These are phyloP conservation scores for Echinosophora koreensis DNA, from an alignment of 306 rosid genomes.

Conservation along the genomic window DNA sequence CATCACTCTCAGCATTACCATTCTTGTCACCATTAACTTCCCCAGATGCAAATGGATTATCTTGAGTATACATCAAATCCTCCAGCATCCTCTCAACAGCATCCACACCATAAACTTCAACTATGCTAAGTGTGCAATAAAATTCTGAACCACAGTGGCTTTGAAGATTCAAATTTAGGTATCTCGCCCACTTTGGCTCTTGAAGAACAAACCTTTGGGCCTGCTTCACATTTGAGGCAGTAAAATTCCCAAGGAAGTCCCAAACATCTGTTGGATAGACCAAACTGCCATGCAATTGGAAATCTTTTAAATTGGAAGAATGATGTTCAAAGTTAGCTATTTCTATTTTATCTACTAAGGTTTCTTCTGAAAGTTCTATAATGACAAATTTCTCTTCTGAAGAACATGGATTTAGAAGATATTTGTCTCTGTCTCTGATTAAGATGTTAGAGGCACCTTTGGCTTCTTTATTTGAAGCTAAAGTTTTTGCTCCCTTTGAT, in stretches of 20 bases:
- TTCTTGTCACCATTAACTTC: constrained; percentile 61
- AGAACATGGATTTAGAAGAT: constrained; percentile 96
- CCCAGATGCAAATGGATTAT: constrained; percentile 50
- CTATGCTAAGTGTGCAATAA: constrained; percentile 89
- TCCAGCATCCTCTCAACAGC: constrained; percentile 94
- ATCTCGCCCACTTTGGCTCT: constrained; percentile 95
- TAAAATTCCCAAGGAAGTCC: constrained; percentile 80
- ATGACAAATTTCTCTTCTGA: constrained; percentile 84
- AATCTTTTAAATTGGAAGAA: constrained; percentile 83
- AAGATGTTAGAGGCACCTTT: constrained; percentile 92
- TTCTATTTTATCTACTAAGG: constrained; percentile 80
- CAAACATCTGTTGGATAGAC: constrained; percentile 87
- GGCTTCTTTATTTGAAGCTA: constrained; percentile 96
- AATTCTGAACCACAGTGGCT: constrained; percentile 90
- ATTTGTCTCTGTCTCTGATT: constrained; percentile 84
- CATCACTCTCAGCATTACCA: constrained; percentile 40
- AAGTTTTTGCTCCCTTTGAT: constrained; percentile 90
- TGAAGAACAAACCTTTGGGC: constrained; percentile 74
- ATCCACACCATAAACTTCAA: too few species aligned
- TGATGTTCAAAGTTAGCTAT: constrained; percentile 95
- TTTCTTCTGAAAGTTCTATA: constrained; percentile 96
- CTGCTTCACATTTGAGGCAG: constrained; percentile 82
- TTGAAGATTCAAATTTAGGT: constrained; percentile 78
- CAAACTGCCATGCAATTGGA: constrained; percentile 83
- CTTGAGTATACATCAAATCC: constrained; percentile 76